These are phyloP conservation scores for Voacanga thouarsii DNA, from an alignment of 257 asterid species.

Conservation along the genomic window DNA sequence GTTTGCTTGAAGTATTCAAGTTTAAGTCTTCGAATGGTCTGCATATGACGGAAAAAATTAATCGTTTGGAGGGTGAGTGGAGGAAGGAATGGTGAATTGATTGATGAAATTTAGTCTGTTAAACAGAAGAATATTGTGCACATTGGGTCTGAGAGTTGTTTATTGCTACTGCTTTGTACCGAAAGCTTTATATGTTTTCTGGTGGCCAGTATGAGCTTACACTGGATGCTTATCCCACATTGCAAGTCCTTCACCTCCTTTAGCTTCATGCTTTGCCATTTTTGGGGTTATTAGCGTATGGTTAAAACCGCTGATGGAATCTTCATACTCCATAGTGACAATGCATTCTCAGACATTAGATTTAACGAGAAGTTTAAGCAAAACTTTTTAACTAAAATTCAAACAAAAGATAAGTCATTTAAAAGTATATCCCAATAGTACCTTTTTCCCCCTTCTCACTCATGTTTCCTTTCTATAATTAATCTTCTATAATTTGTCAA, in stretches of 20 bases:
- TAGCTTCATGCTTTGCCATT: background rate
- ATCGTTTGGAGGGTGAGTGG: background rate
- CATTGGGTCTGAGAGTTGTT: background rate
- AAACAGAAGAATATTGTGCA: background rate
- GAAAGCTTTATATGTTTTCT: background rate
- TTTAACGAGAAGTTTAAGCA: background rate
- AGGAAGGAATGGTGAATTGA: background rate
- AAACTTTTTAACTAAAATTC: background rate
- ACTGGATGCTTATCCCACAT: background rate
- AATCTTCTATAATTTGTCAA: background rate
- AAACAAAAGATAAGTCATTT: background rate
- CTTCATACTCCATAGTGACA: too few species aligned
- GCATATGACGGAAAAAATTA: background rate
- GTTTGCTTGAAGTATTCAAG: background rate
- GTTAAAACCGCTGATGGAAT: background rate
- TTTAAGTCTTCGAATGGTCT: constrained; percentile 8
- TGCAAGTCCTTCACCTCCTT: background rate
- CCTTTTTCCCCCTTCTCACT: background rate
- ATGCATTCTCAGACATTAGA: background rate
- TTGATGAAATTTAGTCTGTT: background rate
- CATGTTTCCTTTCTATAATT: background rate
- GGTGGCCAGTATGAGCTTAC: background rate
- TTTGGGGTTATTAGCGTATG: background rate
- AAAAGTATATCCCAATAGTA: too few species aligned
- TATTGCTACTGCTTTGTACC: background rate